Conservation (phyloP, 768 basidiomycete genomes). For the Tephrocybe rancida region DNA sequence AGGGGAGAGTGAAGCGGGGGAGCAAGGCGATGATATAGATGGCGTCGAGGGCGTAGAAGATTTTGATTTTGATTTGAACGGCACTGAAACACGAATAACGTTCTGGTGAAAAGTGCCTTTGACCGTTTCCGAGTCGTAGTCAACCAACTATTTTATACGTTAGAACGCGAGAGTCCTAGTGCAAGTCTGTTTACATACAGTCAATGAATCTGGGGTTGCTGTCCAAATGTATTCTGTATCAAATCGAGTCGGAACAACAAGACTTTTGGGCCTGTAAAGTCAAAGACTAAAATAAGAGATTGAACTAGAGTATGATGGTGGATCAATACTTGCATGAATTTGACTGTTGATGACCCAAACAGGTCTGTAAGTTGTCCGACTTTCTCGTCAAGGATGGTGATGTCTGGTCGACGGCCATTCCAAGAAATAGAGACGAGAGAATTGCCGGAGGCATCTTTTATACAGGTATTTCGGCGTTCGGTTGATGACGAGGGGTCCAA, state of each 20-base stretch:
- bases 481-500: background rate
- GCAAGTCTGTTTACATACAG: constrained; percentile 34
- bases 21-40: constrained; percentile 19
- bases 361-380: constrained; percentile 55
- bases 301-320: background rate
- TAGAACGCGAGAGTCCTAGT: background rate
- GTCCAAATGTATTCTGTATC: constrained; percentile 64
- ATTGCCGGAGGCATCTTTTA: constrained; percentile 43
- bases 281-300: background rate
- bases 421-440: constrained; percentile 51
- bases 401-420: constrained; percentile 54
- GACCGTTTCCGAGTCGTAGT: constrained; percentile 49
- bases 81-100: constrained; percentile 42
- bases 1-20: constrained; percentile 3
- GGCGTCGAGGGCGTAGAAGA: constrained; percentile 2
- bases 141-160: constrained; percentile 42
- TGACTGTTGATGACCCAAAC: constrained; percentile 57
- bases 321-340: constrained; percentile 48
- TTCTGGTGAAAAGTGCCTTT: constrained; percentile 57
- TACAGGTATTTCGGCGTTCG: constrained; percentile 40
- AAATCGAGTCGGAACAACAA: constrained; percentile 65
- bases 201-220: constrained; percentile 54
- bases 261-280: constrained; percentile 50
- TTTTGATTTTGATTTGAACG: constrained; percentile 24
- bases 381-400: constrained; percentile 52